Base-by-base conservation (phyloP, 768 basidiomycete genomes). In the Lactifluus subvellereus region DNA sequence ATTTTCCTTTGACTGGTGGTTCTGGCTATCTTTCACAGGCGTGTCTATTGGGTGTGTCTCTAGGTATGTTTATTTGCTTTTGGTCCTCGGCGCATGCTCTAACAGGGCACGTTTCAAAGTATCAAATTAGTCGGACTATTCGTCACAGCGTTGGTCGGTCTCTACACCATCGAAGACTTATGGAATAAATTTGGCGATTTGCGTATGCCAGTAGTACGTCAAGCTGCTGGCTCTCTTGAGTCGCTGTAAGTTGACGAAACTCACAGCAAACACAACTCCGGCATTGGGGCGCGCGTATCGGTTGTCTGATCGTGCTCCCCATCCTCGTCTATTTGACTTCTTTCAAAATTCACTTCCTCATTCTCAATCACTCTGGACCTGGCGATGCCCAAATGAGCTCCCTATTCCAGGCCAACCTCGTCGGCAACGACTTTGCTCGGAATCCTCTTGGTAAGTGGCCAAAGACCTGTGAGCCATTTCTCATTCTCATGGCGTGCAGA, bases 361-460 rank as follows among this genome's bases (percentile, higher is more conserved):
- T 99, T 66, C 79, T 99, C 55, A 95, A 91, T 72, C 92, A 94
- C 66, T 89, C 92, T 14, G 96, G 96, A 43, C 92, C 97, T 22
- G 97, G 96, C 16, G 96, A 99, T 71, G 89, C 96, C 2, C 96
- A 98, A 73, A 99, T 99, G 96, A 93, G 90, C 72, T 97, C 94
- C 8, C 80, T 98, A 20, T 99, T 99, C 83, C 97, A 99, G 74
- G 96, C 97, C 30, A 93, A 97, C 69, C 82, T 99, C 2, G 81
- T 84, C 38, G 97, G 97, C 16, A 99, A 98, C 71, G 93, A 97
- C 72, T 98, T 98, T 74, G 75, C 85, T n/a, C 77, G 78, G 68
- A 94, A 94, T 69, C 97, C 97, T 13, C 84, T 97, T 2, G 89
- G 91, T 91, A 61, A 14, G 82, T 32, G 42, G 33, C 38, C 5